Evolutionary conservation across 805 yeast species (phyloP).

Genomic region (Kuraishia cidri): DNA sequence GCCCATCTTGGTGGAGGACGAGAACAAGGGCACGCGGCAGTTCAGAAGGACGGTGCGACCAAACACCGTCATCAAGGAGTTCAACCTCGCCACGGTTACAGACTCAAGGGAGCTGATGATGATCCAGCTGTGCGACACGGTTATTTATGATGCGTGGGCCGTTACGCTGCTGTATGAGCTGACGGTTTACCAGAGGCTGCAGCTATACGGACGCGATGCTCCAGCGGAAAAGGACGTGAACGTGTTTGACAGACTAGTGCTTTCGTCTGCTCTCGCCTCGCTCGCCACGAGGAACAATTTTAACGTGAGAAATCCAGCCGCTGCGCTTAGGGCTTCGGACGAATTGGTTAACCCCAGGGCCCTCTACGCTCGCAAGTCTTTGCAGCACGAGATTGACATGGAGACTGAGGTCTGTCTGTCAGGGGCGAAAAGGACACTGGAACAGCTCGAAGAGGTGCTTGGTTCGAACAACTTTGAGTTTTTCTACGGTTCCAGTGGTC

Average conservation of each 20-base stretch:
- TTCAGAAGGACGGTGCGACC: slow-evolving; percentile 25
- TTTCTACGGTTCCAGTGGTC: slow-evolving; percentile 4
- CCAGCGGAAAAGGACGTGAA: slow-evolving; percentile 6
- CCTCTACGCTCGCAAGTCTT: background rate
- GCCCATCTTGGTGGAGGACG: slow-evolving; percentile 50
- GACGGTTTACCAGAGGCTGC: background rate
- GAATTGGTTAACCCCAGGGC: background rate
- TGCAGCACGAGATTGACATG: background rate
- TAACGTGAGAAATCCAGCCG: slow-evolving; percentile 24
- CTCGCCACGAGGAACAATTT: slow-evolving; percentile 23
- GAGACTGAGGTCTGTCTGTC: slow-evolving; percentile 2
- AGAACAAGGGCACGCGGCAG: slow-evolving; percentile 18
- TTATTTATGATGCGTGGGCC: slow-evolving; percentile 43
- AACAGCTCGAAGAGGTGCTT: slow-evolving; percentile 4
- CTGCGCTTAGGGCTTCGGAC: slow-evolving; percentile 2
- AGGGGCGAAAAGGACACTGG: slow-evolving; percentile 1
- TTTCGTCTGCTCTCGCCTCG: no score
- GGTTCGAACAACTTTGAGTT: slow-evolving; percentile 5
- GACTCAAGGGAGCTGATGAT: slow-evolving; percentile 23
- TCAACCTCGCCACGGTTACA: slow-evolving; percentile 21
- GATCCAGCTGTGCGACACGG: slow-evolving; percentile 32
- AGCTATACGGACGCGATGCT: slow-evolving; percentile 1
- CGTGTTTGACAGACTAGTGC: no score
- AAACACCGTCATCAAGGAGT: slow-evolving; percentile 24
- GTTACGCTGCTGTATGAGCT: slow-evolving; percentile 17